Evolutionary conservation across 768 basidiomycete species (phyloP).

Genomic region (Pholiota molesta): DNA sequence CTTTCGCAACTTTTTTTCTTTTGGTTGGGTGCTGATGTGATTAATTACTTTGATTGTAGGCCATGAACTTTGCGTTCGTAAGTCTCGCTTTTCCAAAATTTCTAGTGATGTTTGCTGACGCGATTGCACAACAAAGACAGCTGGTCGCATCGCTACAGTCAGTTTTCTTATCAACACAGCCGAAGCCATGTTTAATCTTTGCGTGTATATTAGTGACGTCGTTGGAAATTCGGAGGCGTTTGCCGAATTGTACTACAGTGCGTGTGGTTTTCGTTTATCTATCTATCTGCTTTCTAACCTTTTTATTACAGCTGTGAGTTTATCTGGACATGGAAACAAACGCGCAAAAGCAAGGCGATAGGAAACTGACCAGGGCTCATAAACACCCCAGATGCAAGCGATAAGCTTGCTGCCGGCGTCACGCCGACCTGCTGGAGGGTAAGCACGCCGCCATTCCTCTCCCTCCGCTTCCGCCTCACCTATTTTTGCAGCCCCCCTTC

Average conservation of each 20-base stretch:
- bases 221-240: conserved; percentile 67
- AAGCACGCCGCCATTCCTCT: conserved; percentile 15
- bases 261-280: conserved; percentile 19
- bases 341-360: neutral
- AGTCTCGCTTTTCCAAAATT: conserved; percentile 29
- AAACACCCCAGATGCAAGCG: conserved; percentile 42
- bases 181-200: neutral
- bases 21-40: neutral
- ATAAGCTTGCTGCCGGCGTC: conserved; percentile 55
- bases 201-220: conserved; percentile 50
- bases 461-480: neutral
- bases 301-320: conserved; percentile 23
- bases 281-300: neutral
- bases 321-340: neutral
- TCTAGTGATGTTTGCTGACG: conserved; percentile 2
- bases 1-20: neutral
- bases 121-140: conserved; percentile 37
- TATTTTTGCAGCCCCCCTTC: conserved; percentile 51
- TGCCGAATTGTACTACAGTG: conserved; percentile 79
- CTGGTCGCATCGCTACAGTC: conserved; percentile 61
- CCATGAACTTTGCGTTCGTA: conserved; percentile 64
- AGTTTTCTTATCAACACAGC: conserved; percentile 14
- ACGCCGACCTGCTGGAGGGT: conserved; percentile 68
- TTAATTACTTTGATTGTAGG: conserved; percentile 22
- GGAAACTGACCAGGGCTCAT: neutral